Base-by-base conservation (phyloP, 805 yeast species). In the Yarrowia sp. region DNA sequence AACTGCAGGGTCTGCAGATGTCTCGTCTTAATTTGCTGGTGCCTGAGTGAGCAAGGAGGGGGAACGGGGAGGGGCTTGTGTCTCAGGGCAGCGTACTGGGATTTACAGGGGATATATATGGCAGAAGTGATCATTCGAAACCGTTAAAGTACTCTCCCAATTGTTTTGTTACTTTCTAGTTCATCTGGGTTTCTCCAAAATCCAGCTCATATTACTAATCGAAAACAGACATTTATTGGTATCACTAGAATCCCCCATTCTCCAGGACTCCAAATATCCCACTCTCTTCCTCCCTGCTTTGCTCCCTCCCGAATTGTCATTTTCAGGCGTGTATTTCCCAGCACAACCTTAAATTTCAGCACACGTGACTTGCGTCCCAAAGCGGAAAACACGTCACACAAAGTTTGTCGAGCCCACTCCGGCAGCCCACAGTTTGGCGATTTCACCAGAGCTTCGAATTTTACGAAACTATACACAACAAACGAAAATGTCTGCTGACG, bases 401-500 rank as follows among this genome's bases (percentile, higher is more conserved):
- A 51, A 32, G 58, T 51, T 51, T 51, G 21, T 32, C 42, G 42
- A 33, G 42, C 58, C 58, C 58, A 51, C 58, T 51, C 58, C 58
- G 58, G 42, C 38, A 29, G 51, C 29, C 55, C 38, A 47, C 58
- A 35, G 42, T 33, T 35, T 51, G 42, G 58, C 58, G 42, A 51
- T 51, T 51, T 51, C 58, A 51, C 58, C 58, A 51, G 58, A 51
- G 27, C 42, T 35, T 35, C 42, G 58, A 33, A 51, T 47, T 47
- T 32, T 35, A 51, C 58, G 42, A 33, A 51, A 42, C 24, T 51
- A 51, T 35, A 51, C 58, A 51, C 58, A 51, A 35, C 47, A 55
- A 38, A 55, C 46, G 55, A 39, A 55, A 55, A 55, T 55, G 61
- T 55, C 61, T 39, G 61, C 61, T 38, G 61, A 55, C 61, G 61